Conservation (phyloP, 495 filamentous ascomycete species). For the Cladorrhinum samala region DNA sequence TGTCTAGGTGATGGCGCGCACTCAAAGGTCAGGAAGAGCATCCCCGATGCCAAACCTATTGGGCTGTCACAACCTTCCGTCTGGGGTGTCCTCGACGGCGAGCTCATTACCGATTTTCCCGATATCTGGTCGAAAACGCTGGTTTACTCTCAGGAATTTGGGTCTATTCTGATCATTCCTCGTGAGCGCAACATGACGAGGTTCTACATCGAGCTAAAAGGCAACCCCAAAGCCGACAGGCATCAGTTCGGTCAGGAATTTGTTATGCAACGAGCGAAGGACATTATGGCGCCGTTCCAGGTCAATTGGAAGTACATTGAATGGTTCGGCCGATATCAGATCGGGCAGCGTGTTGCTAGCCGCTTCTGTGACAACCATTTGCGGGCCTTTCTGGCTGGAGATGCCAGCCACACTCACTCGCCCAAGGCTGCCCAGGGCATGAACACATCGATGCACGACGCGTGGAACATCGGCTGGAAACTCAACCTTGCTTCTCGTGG, state of each 20-base stretch:
- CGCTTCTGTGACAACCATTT: constrained; percentile 49
- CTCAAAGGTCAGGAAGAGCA: constrained; percentile 48
- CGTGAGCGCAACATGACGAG: constrained; percentile 62
- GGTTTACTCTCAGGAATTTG: constrained; percentile 52
- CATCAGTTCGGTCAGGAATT: constrained; percentile 50
- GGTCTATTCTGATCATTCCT: constrained; percentile 62
- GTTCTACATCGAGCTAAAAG: constrained; percentile 61
- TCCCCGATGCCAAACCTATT: constrained; percentile 50
- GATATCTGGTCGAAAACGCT: constrained; percentile 65
- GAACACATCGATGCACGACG: constrained; percentile 73
- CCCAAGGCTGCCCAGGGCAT: constrained; percentile 76
- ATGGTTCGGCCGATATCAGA: constrained; percentile 57
- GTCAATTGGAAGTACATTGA: constrained; percentile 57
- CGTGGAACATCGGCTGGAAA: constrained; percentile 75
- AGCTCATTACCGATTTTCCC: constrained; percentile 61
- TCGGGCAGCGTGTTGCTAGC: constrained; percentile 59
- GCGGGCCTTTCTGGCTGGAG: constrained; percentile 65
- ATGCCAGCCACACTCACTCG: constrained; percentile 69
- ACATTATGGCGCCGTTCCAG: constrained; percentile 57
- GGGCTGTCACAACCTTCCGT: constrained; percentile 56
- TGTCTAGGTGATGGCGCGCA: constrained; percentile 43
- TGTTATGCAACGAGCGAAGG: constrained; percentile 56
- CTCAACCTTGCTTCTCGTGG: constrained; percentile 56
- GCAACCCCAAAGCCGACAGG: constrained; percentile 42
- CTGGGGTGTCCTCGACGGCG: constrained; percentile 67